A percentile compares a stretch with the other conserved stretches of the same genome.
Evolutionary conservation across 345 rosid genomes (phyloP).

Genomic region (Moringa oleifera): DNA sequence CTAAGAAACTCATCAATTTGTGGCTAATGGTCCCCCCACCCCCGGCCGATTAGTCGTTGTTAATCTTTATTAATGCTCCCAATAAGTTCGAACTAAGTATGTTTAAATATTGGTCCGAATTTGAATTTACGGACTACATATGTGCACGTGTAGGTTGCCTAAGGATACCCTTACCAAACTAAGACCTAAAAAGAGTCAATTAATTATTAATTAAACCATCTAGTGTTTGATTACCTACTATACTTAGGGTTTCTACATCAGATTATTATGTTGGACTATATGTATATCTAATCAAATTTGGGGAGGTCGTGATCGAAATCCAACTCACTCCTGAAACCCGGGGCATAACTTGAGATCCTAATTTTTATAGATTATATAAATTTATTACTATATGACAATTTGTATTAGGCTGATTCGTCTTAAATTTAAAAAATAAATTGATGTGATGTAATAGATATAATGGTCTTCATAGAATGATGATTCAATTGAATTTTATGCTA

Average conservation of each 20-base stretch:
- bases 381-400: too few species aligned
- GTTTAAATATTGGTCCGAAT: slow-evolving; percentile 17
- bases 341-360: too few species aligned
- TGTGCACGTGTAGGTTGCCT: slow-evolving; percentile 34
- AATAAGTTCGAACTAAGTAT: slow-evolving; percentile 21
- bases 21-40: slow-evolving; percentile 31
- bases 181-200: slow-evolving; percentile 24
- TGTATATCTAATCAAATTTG: neutral
- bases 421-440: too few species aligned
- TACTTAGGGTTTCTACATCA: neutral
- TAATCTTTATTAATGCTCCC: slow-evolving; percentile 21
- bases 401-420: too few species aligned
- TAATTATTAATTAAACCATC: slow-evolving; percentile 11
- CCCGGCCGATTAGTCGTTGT: too few species aligned
- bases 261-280: slow-evolving; percentile 13
- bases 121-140: slow-evolving; percentile 41
- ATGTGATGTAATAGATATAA: too few species aligned
- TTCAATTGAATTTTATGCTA: too few species aligned
- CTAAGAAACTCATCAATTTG: slow-evolving; percentile 13
- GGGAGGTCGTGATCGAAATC: neutral
- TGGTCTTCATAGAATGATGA: too few species aligned
- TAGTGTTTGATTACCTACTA: slow-evolving; percentile 25
- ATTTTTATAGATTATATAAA: too few species aligned
- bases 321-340: slow-evolving; percentile 11
- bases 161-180: slow-evolving; percentile 21